These are phyloP conservation scores for Phytophthora pseudosyringae DNA, from an alignment of 352 stramenopile genomes.

Conservation along the genomic window DNA sequence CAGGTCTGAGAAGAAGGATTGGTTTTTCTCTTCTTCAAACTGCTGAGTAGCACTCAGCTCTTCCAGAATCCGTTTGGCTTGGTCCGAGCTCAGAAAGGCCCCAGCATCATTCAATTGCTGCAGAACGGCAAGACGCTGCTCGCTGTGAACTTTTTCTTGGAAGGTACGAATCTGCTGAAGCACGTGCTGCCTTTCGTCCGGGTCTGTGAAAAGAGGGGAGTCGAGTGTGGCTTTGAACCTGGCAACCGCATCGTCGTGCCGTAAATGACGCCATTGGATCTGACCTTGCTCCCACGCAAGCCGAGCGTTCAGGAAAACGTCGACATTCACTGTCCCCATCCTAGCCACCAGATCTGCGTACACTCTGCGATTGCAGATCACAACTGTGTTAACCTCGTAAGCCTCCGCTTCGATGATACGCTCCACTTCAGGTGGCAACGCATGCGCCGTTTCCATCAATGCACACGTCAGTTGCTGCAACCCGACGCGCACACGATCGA, in stretches of 20 bases:
- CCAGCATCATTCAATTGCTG: slow-evolving; percentile 48
- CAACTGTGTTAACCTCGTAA: slow-evolving; percentile 80
- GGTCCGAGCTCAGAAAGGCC: slow-evolving; percentile 50
- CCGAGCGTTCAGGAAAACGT: slow-evolving; percentile 59
- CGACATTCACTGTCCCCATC: slow-evolving; percentile 71
- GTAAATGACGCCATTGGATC: slow-evolving; percentile 71
- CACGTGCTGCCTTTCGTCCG: slow-evolving; percentile 57
- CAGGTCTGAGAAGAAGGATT: slow-evolving; percentile 64
- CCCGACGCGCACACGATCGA: slow-evolving; percentile 42
- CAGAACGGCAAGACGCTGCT: slow-evolving; percentile 57
- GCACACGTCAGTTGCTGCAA: slow-evolving; percentile 54
- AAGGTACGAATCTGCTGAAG: slow-evolving; percentile 60
- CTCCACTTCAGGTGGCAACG: slow-evolving; percentile 69
- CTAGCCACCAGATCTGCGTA: slow-evolving; percentile 78
- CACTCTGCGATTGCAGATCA: slow-evolving; percentile 80
- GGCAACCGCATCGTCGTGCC: slow-evolving; percentile 76
- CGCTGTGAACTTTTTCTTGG: slow-evolving; percentile 59
- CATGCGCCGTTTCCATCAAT: slow-evolving; percentile 74
- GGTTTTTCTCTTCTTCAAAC: slow-evolving; percentile 73
- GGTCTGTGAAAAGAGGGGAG: slow-evolving; percentile 75
- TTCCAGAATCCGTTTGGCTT: slow-evolving; percentile 47
- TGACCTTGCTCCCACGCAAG: slow-evolving; percentile 74
- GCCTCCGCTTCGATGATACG: slow-evolving; percentile 77
- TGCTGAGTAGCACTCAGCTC: slow-evolving; percentile 57
- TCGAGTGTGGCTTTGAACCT: slow-evolving; percentile 65